Evolutionary conservation across 139 green algal genomes (phyloP).

Genomic region (Penium margaritaceum): DNA sequence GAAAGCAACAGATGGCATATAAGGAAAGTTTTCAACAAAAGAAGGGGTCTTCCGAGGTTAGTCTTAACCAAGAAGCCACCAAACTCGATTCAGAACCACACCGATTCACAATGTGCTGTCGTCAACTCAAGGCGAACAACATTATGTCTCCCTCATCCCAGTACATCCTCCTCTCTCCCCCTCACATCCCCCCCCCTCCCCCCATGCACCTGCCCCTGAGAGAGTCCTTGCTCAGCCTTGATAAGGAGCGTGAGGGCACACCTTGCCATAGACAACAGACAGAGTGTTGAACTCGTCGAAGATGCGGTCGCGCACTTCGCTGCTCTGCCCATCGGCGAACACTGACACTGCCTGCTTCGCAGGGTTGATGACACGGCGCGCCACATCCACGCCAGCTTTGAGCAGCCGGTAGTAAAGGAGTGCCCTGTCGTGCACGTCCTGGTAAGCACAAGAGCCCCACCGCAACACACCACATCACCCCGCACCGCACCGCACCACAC

Average conservation of each 20-base stretch:
- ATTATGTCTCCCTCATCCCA: neutral
- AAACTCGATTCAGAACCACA: constrained; percentile 39
- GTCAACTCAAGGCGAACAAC: too few species aligned
- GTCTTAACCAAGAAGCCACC: neutral
- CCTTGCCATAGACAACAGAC: constrained; percentile 66
- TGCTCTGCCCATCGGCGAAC: constrained; percentile 58
- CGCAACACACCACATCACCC: too few species aligned
- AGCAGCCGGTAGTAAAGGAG: constrained; percentile 85
- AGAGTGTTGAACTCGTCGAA: constrained; percentile 92
- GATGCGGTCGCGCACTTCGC: constrained; percentile 61
- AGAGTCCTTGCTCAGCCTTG: constrained; percentile 3
- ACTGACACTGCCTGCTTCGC: constrained; percentile 34
- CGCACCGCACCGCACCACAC: too few species aligned
- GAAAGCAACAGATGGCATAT: neutral
- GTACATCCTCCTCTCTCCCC: neutral
- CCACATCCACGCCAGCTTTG: constrained; percentile 51
- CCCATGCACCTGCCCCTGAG: neutral
- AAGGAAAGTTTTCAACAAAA: neutral
- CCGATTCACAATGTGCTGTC: too few species aligned
- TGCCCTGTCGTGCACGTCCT: constrained; percentile 79
- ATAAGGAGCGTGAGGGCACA: constrained; percentile 13
- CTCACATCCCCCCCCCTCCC: neutral
- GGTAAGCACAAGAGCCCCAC: too few species aligned
- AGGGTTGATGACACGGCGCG: constrained; percentile 33
- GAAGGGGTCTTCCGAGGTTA: neutral